phyloP scores from a whole-genome alignment of 306 rosid genomes.

The Glycine latifolia region DNA sequence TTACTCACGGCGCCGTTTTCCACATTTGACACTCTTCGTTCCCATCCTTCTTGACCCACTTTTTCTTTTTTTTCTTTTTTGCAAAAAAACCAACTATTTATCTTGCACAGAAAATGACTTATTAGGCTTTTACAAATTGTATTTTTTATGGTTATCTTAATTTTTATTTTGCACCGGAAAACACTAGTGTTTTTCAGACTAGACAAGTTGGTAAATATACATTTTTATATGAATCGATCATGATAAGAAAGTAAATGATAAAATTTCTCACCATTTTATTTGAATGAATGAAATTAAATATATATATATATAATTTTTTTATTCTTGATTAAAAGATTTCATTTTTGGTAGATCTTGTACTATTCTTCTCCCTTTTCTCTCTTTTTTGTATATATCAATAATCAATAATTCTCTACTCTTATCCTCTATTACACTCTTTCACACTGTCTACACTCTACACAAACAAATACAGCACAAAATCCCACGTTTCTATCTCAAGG shows the following conservation, averaged over 20 bases:
- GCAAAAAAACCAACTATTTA: neutral
- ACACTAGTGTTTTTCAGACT: neutral
- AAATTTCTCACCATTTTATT: no score
- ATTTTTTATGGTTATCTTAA: neutral
- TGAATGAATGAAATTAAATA: no score
- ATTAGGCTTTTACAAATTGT: no score
- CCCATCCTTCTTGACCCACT: conserved; percentile 41
- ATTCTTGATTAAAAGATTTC: no score
- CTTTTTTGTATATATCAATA: neutral
- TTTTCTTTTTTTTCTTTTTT: neutral
- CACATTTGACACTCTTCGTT: conserved; percentile 43
- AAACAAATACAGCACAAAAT: neutral
- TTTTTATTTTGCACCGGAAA: neutral
- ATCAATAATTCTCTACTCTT: neutral
- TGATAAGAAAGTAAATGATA: no score
- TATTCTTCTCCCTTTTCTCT: neutral
- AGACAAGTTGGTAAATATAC: neutral
- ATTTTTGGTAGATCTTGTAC: neutral
- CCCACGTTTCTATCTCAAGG: neutral
- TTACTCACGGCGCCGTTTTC: conserved; percentile 63
- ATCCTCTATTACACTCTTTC: neutral
- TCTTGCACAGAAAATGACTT: neutral
- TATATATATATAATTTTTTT: no score
- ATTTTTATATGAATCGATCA: no score
- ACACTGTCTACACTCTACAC: no score